Base-by-base conservation (phyloP, 306 rosid genomes). In the Trifolium subterraneum region DNA sequence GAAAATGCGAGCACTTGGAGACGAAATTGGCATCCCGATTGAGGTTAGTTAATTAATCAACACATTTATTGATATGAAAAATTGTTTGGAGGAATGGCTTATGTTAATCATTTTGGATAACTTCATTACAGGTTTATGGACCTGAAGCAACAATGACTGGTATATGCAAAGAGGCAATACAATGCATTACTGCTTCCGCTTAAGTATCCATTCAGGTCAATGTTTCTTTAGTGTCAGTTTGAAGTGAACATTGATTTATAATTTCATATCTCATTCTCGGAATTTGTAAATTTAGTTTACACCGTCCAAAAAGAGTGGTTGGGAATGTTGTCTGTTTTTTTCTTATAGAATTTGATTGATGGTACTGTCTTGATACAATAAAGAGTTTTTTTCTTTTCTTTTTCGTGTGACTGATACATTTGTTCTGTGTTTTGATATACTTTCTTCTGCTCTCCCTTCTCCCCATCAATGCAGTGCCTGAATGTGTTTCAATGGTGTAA, bases 101-200 rank as follows among this genome's bases (percentile, higher is more conserved):
- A 29, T n/a, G n/a, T 35, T 70, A 61, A 65, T 56, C 7, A 31
- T 10, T 74, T 61, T 69, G 50, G 71, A 20, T 52, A 12, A 72
- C 38, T 67, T 62, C 25, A 0, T 52, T 44, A 18, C 79, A 94
- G 98, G 96, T 94, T 68, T 94, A 94, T 77, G 98, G 98, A 42
- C 98, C 98, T 0, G 98, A 94, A 83, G 93, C 89, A 65, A 94
- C 98, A 39, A 94, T 94, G 98, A 94, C 98, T 39, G 97, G 98
- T 8, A 91, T 94, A 65, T 94, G 98, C 97, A 88, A 91, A 78
- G 87, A 91, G 85, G 98, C 98, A 81, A 94, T 91, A 64, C 89
- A 94, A 75, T 94, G 84, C 85, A 91, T 94, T 79, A 80, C 87
- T 27, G 95, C 87, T 65, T 83, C 97, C 5, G 98, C 98, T 70